Evolutionary conservation across 306 rosid species (phyloP).

Genomic region (Cicer arietinum): DNA sequence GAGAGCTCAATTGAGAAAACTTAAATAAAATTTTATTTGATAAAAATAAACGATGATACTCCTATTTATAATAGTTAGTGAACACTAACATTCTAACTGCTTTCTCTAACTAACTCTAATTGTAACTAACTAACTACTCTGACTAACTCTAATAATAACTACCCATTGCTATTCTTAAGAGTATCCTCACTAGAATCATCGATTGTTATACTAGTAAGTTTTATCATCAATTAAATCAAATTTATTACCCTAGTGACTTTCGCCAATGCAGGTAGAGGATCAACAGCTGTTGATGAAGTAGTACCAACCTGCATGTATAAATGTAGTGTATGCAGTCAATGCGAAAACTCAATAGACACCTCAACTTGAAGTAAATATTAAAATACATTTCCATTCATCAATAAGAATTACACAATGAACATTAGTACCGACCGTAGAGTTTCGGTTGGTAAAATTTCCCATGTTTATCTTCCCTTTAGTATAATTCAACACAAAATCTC

Average conservation of each 20-base stretch:
- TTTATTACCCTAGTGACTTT: conserved; percentile 69
- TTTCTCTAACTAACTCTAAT: too few relatives aligned
- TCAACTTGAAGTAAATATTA: conserved; percentile 17
- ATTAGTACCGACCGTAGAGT: conserved; percentile 12
- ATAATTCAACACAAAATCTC: conserved; percentile 17
- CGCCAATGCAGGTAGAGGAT: conserved; percentile 76
- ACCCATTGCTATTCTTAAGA: too few relatives aligned
- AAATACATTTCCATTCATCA: conserved; percentile 4
- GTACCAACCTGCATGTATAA: conserved; percentile 76
- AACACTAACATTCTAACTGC: too few relatives aligned
- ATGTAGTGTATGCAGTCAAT: conserved; percentile 30
- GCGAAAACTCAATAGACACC: conserved; percentile 20
- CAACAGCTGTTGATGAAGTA: conserved; percentile 93
- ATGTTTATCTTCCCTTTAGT: conserved; percentile 13
- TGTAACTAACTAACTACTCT: too few relatives aligned
- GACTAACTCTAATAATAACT: too few relatives aligned
- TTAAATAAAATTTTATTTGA: too few relatives aligned
- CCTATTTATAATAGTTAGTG: too few relatives aligned
- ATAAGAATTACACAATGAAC: conserved; percentile 25
- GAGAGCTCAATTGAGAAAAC: too few relatives aligned
- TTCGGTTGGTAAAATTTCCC: conserved; percentile 12
- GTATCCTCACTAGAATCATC: conserved; percentile 24
- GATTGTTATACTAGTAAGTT: conserved; percentile 12
- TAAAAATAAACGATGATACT: too few relatives aligned
- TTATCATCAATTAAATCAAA: conserved; percentile 35